A percentile compares a stretch with the other conserved stretches of the same genome.
phyloP scores from a whole-genome alignment of 192 early-diverging fungal genomes.

The Endogone sp. region DNA sequence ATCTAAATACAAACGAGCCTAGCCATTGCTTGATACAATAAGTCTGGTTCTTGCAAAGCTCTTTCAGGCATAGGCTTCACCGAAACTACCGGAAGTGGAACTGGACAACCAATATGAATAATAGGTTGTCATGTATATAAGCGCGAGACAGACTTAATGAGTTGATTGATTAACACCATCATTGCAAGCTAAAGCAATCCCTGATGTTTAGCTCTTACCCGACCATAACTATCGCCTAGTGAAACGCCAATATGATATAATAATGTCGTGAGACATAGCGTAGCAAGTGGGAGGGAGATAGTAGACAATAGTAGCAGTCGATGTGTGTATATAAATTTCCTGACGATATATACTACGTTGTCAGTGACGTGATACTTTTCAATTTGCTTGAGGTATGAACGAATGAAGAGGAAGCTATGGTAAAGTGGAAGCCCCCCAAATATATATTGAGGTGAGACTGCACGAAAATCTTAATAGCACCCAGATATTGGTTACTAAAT shows the following conservation, averaged over 20 bases:
- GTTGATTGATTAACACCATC: neutral
- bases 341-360: slow-evolving; percentile 28
- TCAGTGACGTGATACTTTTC: slow-evolving; percentile 20
- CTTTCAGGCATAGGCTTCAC: slow-evolving; percentile 56
- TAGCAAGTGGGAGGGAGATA: too few relatives aligned
- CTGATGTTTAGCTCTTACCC: too few relatives aligned
- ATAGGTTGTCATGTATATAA: too few relatives aligned
- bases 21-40: slow-evolving; percentile 51
- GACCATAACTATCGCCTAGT: neutral
- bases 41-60: slow-evolving; percentile 34
- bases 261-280: too few relatives aligned
- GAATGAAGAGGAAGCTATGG: slow-evolving; percentile 44
- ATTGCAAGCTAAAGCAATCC: too few relatives aligned
- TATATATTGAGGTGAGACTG: too few relatives aligned
- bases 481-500: too few relatives aligned
- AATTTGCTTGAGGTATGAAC: slow-evolving; percentile 23
- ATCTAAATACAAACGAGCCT: too few relatives aligned
- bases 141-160: neutral
- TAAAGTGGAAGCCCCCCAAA: too few relatives aligned
- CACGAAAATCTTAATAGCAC: too few relatives aligned
- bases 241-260: neutral
- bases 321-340: slow-evolving; percentile 1
- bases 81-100: slow-evolving; percentile 57
- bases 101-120: too few relatives aligned
- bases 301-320: too few relatives aligned